A percentile compares a stretch with the other conserved stretches of the same genome.
phyloP scores from a whole-genome alignment of 805 yeast species.

The Middelhovenomyces tepae region DNA sequence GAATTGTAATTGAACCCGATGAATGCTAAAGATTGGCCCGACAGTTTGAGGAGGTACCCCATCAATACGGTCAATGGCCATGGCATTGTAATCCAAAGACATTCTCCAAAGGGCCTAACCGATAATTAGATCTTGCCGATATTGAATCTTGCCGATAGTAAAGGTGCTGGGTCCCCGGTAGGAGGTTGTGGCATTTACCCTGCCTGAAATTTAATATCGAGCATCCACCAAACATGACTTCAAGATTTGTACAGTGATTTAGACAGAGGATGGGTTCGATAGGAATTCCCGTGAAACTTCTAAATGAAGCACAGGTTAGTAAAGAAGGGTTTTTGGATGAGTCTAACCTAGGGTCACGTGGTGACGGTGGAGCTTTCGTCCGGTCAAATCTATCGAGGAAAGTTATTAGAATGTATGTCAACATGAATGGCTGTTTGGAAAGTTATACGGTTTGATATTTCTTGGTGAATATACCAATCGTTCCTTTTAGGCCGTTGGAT shows the following conservation, averaged over 20 bases:
- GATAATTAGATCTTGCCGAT: too few species aligned
- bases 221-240: too few species aligned
- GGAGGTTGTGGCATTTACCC: too few species aligned
- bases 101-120: too few species aligned
- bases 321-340: neutral
- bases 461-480: too few species aligned
- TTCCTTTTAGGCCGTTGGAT: too few species aligned
- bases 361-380: slow-evolving; percentile 74
- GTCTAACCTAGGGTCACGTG: slow-evolving; percentile 55
- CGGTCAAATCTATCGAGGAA: slow-evolving; percentile 86
- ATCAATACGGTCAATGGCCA: slow-evolving; percentile 1
- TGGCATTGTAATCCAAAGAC: slow-evolving; percentile 1
- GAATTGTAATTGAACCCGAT: slow-evolving; percentile 44
- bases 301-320: slow-evolving; percentile 68
- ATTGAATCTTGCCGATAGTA: too few species aligned
- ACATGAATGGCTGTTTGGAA: too few species aligned
- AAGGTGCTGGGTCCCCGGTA: too few species aligned
- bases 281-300: slow-evolving; percentile 76
- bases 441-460: too few species aligned
- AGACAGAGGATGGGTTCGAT: slow-evolving; percentile 31
- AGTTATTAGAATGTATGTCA: slow-evolving; percentile 54
- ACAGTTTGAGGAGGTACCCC: slow-evolving; percentile 9
- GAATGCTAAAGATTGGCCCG: slow-evolving; percentile 24
- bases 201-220: too few species aligned
- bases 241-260: too few species aligned